Conservation (phyloP, 1,284 basidiomycete genomes). For the Ceratobasidium sp. region DNA sequence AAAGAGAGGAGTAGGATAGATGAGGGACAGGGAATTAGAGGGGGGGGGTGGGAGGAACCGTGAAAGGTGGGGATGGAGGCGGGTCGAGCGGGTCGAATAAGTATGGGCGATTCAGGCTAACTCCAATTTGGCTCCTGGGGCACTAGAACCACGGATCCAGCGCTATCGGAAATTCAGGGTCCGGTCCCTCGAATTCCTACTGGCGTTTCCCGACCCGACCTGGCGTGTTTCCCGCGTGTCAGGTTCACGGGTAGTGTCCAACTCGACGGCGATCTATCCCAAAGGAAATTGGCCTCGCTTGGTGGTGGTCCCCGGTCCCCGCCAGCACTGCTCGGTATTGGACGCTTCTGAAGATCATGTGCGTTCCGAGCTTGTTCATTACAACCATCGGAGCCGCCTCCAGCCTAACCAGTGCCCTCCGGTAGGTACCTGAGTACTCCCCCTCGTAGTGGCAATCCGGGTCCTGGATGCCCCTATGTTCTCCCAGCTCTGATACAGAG, state of each 20-base stretch:
- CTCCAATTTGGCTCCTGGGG: slow-evolving; percentile 19
- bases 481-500: not conserved
- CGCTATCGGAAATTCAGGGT: slow-evolving; percentile 25
- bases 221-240: slow-evolving; percentile 36
- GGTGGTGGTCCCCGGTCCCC: slow-evolving; percentile 12
- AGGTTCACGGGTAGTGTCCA: slow-evolving; percentile 29
- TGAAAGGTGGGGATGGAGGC: slow-evolving; percentile 24
- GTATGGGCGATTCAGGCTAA: slow-evolving; percentile 21
- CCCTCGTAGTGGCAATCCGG: not conserved
- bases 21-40: slow-evolving; percentile 21
- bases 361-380: not conserved
- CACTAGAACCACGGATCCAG: slow-evolving; percentile 30
- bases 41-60: slow-evolving; percentile 13
- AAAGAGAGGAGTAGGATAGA: slow-evolving; percentile 34
- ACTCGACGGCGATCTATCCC: slow-evolving; percentile 30
- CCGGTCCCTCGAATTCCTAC: slow-evolving; percentile 1
- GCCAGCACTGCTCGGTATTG: slow-evolving; percentile 20
- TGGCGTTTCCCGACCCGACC: slow-evolving; percentile 4
- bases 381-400: not conserved
- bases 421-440: not conserved
- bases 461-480: not conserved
- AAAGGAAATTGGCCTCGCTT: slow-evolving; percentile 5
- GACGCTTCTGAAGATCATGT: slow-evolving; percentile 33
- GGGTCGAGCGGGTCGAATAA: slow-evolving; percentile 22
- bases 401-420: not conserved